Base-by-base conservation (phyloP, 495 filamentous ascomycete genomes). In the Tetracladium setigerum region DNA sequence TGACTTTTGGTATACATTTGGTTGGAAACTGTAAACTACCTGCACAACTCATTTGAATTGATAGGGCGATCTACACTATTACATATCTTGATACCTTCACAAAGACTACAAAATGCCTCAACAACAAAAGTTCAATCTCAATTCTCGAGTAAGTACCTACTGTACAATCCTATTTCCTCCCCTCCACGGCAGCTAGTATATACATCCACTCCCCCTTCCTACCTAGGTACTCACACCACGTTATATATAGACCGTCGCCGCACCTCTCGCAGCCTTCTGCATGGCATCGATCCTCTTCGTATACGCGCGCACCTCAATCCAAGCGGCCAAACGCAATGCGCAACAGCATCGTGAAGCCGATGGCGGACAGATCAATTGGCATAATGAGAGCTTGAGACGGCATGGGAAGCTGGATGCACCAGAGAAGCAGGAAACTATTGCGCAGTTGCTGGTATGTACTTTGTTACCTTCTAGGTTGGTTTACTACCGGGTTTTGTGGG, bases 261-360 rank as follows among this genome's bases (percentile, higher is more conserved):
- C 68, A 9, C 71, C 71, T 2, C 52, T 65, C 0, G 70, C 71
- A 0, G 71, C 69, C 15, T 72, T 73, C 38, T 71, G 65, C 2
- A 74, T 74, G 71, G 71, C 71, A 5, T 62, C 60, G 13, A 31
- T 74, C 7, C 52, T 74, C 17, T 69, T 74, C 40, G 56, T 60
- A 19, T 73, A 71, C 47, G 61, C 67, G 1, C 55, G 68, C 14
- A 60, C 64, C 11, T 65, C 61, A 0, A 73, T 70, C 24, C 65
- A 63, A 58, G 59, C 67, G 22, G 70, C 70, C 0, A 71, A 62
- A 30, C 50, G 57, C 4, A 68, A 68, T 52, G 70, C 70, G 13
- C 61, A 65, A 32, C 53, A 54, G 31, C 69, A 71, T 32, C 53
- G 71, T 17, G 63, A 66, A 32, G 71, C 66, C 17, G 71, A 72